phyloP scores from a whole-genome alignment of 2,329 filamentous ascomycete genomes.

The Penicillium sp. region DNA sequence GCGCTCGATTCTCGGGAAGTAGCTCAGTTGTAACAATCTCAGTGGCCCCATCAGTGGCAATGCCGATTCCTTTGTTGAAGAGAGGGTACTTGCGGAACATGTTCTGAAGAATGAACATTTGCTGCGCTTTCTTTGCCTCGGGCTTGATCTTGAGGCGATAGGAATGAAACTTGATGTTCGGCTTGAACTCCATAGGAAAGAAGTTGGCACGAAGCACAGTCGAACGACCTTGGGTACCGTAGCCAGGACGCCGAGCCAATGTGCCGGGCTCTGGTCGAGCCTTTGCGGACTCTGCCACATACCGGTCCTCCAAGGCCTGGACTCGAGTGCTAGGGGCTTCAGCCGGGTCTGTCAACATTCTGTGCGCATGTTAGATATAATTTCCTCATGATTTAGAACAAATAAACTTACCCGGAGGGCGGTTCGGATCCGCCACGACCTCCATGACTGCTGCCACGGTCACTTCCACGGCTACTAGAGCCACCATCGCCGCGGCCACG shows the following conservation, averaged over 20 bases:
- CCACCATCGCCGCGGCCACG: not conserved
- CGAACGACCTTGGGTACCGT: slow-evolving; percentile 12
- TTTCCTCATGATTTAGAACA: not conserved
- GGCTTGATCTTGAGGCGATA: slow-evolving; percentile 12
- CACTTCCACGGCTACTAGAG: slow-evolving; percentile 4
- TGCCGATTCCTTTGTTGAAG: not conserved
- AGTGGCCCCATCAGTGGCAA: slow-evolving; percentile 15
- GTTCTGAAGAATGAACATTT: slow-evolving; percentile 4
- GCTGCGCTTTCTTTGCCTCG: slow-evolving; percentile 1
- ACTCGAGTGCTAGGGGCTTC: not conserved
- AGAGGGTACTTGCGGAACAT: not conserved
- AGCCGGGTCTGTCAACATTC: slow-evolving; percentile 1
- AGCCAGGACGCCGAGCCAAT: slow-evolving; percentile 18
- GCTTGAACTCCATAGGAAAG: slow-evolving; percentile 14
- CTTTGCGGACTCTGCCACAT: not conserved
- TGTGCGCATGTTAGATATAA: slow-evolving; percentile 5
- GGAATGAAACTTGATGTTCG: not conserved
- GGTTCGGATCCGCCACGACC: not conserved
- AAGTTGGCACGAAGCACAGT: slow-evolving; percentile 19
- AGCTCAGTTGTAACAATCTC: slow-evolving; percentile 11
- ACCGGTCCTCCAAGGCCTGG: slow-evolving; percentile 8
- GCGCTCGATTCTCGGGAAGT: not conserved
- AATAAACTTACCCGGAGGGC: slow-evolving; percentile 1
- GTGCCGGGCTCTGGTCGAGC: not conserved
- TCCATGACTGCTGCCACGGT: slow-evolving; percentile 2